Conservation (phyloP, 768 basidiomycete genomes). For the Auriscalpium vulgare region DNA sequence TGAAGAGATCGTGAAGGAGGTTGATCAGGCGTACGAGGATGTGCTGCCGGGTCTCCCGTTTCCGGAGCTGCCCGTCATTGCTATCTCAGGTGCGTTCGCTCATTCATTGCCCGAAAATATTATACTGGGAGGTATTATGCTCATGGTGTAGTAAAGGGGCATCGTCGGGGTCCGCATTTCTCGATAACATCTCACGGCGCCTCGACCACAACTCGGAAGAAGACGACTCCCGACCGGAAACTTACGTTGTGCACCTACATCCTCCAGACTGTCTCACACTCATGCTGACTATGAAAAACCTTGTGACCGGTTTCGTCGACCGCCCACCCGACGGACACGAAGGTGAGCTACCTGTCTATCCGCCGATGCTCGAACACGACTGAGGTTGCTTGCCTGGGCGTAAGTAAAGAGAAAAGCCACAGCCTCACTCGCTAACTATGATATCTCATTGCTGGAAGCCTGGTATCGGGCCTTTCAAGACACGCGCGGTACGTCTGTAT, state of each 20-base stretch:
- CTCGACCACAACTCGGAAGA: constrained; percentile 1
- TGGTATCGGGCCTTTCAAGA: constrained; percentile 46
- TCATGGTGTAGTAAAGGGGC: not conserved
- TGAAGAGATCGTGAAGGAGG: constrained; percentile 8
- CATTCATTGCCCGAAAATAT: not conserved
- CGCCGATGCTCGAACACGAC: too few species aligned
- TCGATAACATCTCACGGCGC: constrained; percentile 3
- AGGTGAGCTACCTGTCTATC: constrained; percentile 1
- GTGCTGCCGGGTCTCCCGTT: constrained; percentile 14
- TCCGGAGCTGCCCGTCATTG: constrained; percentile 13
- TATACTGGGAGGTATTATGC: not conserved
- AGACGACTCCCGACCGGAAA: not conserved
- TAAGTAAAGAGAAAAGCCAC: constrained; percentile 37
- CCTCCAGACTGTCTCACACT: constrained; percentile 14
- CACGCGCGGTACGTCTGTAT: constrained; percentile 4
- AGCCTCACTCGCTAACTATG: constrained; percentile 49
- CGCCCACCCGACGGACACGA: constrained; percentile 10
- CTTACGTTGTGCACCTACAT: constrained; percentile 7
- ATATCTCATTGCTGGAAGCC: constrained; percentile 49
- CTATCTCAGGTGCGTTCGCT: constrained; percentile 8
- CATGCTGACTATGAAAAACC: constrained; percentile 14
- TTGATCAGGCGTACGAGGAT: constrained; percentile 14
- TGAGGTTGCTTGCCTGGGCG: constrained; percentile 16
- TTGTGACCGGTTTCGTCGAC: constrained; percentile 13
- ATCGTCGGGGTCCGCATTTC: constrained; percentile 7